phyloP scores from a whole-genome alignment of 306 rosid genomes.

The Quercus aquifolioides region DNA sequence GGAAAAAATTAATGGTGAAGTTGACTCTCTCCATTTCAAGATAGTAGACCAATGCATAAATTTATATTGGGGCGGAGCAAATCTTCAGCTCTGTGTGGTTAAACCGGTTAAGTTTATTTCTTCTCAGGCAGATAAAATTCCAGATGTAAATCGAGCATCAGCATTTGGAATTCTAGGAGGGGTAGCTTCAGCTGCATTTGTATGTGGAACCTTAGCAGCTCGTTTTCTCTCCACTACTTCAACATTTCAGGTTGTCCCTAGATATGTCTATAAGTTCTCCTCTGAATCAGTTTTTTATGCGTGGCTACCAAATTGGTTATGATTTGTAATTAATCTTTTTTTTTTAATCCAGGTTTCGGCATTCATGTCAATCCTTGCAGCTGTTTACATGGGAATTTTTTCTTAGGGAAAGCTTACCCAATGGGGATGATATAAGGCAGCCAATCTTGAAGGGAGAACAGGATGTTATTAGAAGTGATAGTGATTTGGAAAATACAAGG shows the following conservation, averaged over 20 bases:
- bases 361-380: slow-evolving; percentile 48
- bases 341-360: slow-evolving; percentile 53
- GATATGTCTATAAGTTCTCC: background rate
- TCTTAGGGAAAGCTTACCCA: slow-evolving; percentile 57
- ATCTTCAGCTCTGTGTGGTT: background rate
- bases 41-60: background rate
- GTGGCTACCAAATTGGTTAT: background rate
- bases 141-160: slow-evolving; percentile 48
- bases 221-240: slow-evolving; percentile 63
- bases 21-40: too few relatives aligned
- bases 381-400: slow-evolving; percentile 82
- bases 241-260: slow-evolving; percentile 58
- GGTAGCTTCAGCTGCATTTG: slow-evolving; percentile 56
- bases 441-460: slow-evolving; percentile 52
- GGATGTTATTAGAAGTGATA: slow-evolving; percentile 11
- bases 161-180: slow-evolving; percentile 81
- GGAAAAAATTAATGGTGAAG: too few relatives aligned
- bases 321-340: background rate
- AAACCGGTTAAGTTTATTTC: background rate
- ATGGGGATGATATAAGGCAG: slow-evolving; percentile 30
- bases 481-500: slow-evolving; percentile 13
- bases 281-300: background rate
- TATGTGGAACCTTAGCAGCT: slow-evolving; percentile 70
- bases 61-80: background rate
- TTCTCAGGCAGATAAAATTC: slow-evolving; percentile 64